Evolutionary conservation across 2,329 filamentous ascomycete species (phyloP), one percentile per base, ranked within the genome.

Genomic region (Ascocoryne sarcoides): DNA sequence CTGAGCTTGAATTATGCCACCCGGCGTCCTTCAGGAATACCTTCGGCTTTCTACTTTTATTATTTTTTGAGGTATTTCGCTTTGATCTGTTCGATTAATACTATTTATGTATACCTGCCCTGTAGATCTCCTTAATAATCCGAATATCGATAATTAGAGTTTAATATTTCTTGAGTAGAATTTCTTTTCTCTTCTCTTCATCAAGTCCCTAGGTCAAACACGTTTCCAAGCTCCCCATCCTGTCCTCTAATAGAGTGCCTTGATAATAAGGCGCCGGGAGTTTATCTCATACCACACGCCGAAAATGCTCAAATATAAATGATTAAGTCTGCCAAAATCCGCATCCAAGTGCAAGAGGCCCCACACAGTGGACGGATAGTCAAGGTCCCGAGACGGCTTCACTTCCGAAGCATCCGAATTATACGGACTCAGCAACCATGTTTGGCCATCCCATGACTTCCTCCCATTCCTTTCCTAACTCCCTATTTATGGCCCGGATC

Each of bases 381-480:
- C 12, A 26, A 26, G 12, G 7, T 26, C 23, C 23, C 23, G 12
- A 7, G 23, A 7, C 23, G n/a, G 23, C 23, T 12, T 12, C 23
- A 26, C 23, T 7, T 26, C 12, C 23, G 23, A 26, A 26, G 23
- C 23, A 26, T 26, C 23, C 23, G 12, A 12, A 26, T 26, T 12
- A 26, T 7, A 12, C 23, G 7, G 12, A 21, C 14, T 28, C 34
- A 34, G 40, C 36, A 20, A 31, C 29, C 14, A 10, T 32, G n/a
- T 31, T 43, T 10, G 40, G 40, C 40, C 40, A 43, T 18, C 20
- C 18, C 21, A 43, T 36, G 20, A 35, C 32, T 5, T 43, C 36
- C 10, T 12, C 19, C 40, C 40, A 43, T 19, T 43, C 40, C 2
- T 35, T 30, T 7, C 36, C 36, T 23, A 43, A 14, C 21, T 28